Evolutionary conservation across 345 rosid genomes (phyloP), one percentile per base, ranked within the genome.

Genomic region (Reutealis trisperma): DNA sequence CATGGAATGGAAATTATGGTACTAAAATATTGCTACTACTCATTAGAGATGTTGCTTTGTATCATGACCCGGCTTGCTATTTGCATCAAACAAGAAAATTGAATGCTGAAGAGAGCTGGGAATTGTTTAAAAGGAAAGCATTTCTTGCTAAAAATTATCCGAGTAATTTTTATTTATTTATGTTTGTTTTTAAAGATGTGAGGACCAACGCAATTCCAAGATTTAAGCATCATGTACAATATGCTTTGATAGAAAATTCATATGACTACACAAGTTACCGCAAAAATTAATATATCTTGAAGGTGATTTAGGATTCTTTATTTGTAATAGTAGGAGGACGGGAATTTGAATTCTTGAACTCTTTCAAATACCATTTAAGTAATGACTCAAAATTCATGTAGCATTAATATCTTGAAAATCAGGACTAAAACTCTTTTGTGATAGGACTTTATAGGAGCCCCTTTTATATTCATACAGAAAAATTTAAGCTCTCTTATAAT

Each of bases 11-110:
- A 34, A 71, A 37, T 66, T 73, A 70, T 0, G 67, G 80, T 24
- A 86, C 86, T 82, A 85, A 83, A 60, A 71, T 89, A 55, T 51
- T 89, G 75, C 63, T 86, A 89, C 89, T 0, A 81, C 90, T 52
- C 86, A 79, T 86, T 6, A 80, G 16, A 47, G 82, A 81, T 3
- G 70, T 89, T 2, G 89, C 78, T 1, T 22, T 72, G 27, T 15
- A 27, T 16, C 75, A 78, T 1, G 69, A 81, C 76, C 78, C 76
- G 18, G 74, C 72, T 8, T 66, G 77, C 30, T 18, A 64, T 63
- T 22, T 19, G 30, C 67, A 79, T 10, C 74, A 75, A 47, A 79
- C 75, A 52, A 6, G 21, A 0, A 71, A 55, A 24, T 67, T 86
- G 45, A 75, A 78, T 2, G 54, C 74, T 2, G 22, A 74, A 37